Conservation (phyloP, 2,329 filamentous ascomycete species). For the Pseudopithomyces chartarum region DNA sequence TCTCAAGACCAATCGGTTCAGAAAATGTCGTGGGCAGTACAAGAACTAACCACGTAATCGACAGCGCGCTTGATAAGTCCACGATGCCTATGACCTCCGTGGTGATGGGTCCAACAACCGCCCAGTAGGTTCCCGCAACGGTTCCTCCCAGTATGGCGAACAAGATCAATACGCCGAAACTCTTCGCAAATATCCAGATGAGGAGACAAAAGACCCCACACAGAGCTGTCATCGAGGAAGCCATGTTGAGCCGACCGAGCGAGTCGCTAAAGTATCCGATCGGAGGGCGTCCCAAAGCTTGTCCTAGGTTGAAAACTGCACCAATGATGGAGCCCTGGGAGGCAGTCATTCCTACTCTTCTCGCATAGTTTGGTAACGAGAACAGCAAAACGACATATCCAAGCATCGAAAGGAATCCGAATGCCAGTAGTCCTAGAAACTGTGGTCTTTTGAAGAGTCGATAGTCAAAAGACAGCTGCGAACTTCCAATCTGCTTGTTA, state of each 20-base stretch:
- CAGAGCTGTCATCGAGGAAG: conserved; percentile 66
- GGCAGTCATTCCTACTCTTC: conserved; percentile 68
- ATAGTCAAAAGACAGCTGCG: conserved; percentile 69
- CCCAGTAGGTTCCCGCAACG: conserved; percentile 72
- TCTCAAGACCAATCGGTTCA: conserved; percentile 61
- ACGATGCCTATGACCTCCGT: conserved; percentile 76
- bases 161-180: conserved; percentile 71
- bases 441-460: conserved; percentile 65
- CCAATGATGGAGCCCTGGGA: conserved; percentile 72
- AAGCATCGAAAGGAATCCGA: conserved; percentile 73
- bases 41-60: conserved; percentile 73
- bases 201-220: conserved; percentile 69
- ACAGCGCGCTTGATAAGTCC: conserved; percentile 70
- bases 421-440: conserved; percentile 68
- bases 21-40: conserved; percentile 71
- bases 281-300: conserved; percentile 70
- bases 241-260: conserved; percentile 75
- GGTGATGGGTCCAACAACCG: conserved; percentile 67
- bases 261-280: conserved; percentile 75
- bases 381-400: conserved; percentile 80
- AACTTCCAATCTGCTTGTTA: conserved; percentile 71
- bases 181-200: conserved; percentile 74
- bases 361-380: conserved; percentile 74
- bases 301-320: conserved; percentile 72
- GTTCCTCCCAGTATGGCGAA: conserved; percentile 70